Conservation (phyloP, 768 basidiomycete species). For the Auricularia auricula-judae region DNA sequence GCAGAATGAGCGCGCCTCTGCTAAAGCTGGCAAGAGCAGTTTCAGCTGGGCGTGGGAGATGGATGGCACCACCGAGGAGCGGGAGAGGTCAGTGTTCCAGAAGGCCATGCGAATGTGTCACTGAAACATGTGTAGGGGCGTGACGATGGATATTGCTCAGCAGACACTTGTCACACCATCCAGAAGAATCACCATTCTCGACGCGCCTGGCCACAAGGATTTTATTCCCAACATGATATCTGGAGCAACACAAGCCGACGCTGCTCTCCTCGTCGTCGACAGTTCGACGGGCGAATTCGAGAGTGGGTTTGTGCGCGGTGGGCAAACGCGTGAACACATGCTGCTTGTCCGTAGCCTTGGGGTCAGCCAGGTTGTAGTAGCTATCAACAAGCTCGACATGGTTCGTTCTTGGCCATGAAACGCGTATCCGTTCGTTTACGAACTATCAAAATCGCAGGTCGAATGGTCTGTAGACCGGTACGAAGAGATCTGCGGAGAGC, state of each 20-base stretch:
- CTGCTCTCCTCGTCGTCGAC: constrained; percentile 88
- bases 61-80: constrained; percentile 86
- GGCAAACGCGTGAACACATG: constrained; percentile 92
- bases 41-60: constrained; percentile 99
- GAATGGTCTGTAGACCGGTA: constrained; percentile 76
- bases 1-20: constrained; percentile 82
- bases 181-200: constrained; percentile 82
- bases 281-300: constrained; percentile 88
- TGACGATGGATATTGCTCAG: constrained; percentile 94
- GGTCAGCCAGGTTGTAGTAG: constrained; percentile 81
- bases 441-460: constrained; percentile 41
- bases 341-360: constrained; percentile 86
- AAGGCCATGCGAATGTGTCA: background rate
- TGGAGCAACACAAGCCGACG: constrained; percentile 93
- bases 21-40: constrained; percentile 83
- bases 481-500: constrained; percentile 63
- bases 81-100: constrained; percentile 59
- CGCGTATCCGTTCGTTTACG: background rate
- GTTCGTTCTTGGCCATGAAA: constrained; percentile 27
- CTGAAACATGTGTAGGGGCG: constrained; percentile 48
- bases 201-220: constrained; percentile 95
- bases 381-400: constrained; percentile 91
- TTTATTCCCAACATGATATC: constrained; percentile 99
- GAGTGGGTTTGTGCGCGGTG: constrained; percentile 86
- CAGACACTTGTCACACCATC: constrained; percentile 65